Evolutionary conservation across 371 early-diverging fungal species (phyloP).

Genomic region (Mucor velutinosus): DNA sequence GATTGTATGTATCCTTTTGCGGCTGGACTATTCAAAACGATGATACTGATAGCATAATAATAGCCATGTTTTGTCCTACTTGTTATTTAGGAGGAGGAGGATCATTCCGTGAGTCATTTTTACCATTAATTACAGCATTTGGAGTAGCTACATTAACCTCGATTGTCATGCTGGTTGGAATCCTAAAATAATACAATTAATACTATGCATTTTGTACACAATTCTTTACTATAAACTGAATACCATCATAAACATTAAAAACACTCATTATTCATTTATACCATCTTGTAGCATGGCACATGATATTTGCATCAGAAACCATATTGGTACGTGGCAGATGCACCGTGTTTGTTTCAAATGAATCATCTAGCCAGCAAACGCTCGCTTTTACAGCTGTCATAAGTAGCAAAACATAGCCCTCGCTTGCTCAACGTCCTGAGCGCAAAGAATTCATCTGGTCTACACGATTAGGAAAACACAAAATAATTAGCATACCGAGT

Average conservation of each 20-base stretch:
- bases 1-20: constrained; percentile 38
- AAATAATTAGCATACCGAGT: too few species aligned
- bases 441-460: too few species aligned
- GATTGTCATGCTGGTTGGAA: constrained; percentile 24
- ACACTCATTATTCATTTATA: neutral
- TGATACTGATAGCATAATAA: neutral
- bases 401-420: too few species aligned
- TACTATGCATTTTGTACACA: neutral
- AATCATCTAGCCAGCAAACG: too few species aligned
- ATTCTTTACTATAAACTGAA: neutral
- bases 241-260: neutral
- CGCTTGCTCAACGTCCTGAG: too few species aligned
- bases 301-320: too few species aligned
- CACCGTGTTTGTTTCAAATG: too few species aligned
- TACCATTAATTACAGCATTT: constrained; percentile 31
- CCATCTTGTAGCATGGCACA: neutral
- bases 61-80: constrained; percentile 54
- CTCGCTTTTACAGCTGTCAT: too few species aligned
- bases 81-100: constrained; percentile 37
- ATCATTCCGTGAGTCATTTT: constrained; percentile 31
- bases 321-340: too few species aligned
- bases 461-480: too few species aligned
- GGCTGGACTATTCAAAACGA: neutral
- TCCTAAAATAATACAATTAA: constrained; percentile 17
- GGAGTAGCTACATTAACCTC: constrained; percentile 35